Percentiles rank a stretch among this genome's conserved stretches.
Evolutionary conservation across 768 basidiomycete genomes (phyloP).

Genomic region (Naganishia friedmannii): DNA sequence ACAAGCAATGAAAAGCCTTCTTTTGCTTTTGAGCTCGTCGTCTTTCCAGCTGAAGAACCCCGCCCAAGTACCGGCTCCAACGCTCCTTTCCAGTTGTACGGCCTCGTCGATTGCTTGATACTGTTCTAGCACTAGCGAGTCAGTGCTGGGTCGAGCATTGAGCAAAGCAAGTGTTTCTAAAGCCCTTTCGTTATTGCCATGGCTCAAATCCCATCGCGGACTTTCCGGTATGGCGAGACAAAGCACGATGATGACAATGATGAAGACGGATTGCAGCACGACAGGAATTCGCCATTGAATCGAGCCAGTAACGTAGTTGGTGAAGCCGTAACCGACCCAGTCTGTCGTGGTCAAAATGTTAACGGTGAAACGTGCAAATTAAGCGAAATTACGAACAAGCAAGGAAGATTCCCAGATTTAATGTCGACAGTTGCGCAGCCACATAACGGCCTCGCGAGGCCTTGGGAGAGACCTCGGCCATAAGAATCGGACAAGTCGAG

Average conservation of each 20-base stretch:
- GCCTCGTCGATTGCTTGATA: conserved; percentile 33
- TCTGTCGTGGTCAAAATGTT: conserved; percentile 8
- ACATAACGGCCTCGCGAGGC: conserved; percentile 35
- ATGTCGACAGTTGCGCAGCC: conserved; percentile 17
- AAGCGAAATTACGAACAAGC: conserved; percentile 12
- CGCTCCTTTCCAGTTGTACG: conserved; percentile 32
- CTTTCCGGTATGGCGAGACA: conserved; percentile 41
- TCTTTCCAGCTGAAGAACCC: conserved; percentile 33
- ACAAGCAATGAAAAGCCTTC: conserved; percentile 41
- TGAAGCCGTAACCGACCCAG: conserved; percentile 44
- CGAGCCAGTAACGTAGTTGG: conserved; percentile 29
- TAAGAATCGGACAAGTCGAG: conserved; percentile 40
- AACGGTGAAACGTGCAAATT: not conserved
- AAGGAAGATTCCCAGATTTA: conserved; percentile 32
- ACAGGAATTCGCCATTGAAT: conserved; percentile 40
- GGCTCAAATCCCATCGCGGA: conserved; percentile 35
- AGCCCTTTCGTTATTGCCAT: conserved; percentile 26
- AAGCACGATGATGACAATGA: conserved; percentile 37
- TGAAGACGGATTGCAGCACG: conserved; percentile 40
- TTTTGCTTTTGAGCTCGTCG: conserved; percentile 39
- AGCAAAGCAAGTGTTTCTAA: conserved; percentile 34
- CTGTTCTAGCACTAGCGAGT: conserved; percentile 32
- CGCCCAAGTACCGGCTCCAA: conserved; percentile 38
- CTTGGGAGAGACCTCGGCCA: conserved; percentile 38
- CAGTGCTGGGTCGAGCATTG: conserved; percentile 25